Percentiles rank a stretch among this genome's conserved stretches.
Conservation (phyloP, 257 asterid species). For the Nicotiana tomentosiformis region DNA sequence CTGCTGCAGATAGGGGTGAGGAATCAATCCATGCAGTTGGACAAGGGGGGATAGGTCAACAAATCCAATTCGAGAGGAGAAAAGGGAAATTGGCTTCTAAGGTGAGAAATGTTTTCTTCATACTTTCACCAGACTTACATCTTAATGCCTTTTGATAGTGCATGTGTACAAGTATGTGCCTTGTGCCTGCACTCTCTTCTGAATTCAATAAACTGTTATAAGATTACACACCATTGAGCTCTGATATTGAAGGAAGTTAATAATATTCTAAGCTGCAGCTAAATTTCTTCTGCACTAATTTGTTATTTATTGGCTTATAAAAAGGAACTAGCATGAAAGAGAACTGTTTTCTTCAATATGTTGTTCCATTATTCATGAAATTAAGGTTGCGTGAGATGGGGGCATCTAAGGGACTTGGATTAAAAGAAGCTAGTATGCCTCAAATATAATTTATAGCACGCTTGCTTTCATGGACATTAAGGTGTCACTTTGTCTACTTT, state of each 20-base stretch:
- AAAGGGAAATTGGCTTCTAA: slow-evolving; percentile 26
- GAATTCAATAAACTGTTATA: not conserved
- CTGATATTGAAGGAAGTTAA: not conserved
- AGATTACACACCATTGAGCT: not conserved
- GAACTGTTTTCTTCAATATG: not conserved
- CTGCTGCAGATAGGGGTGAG: slow-evolving; percentile 30
- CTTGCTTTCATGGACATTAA: not conserved
- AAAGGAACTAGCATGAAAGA: not conserved
- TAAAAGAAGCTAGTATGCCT: not conserved
- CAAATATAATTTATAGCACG: not conserved
- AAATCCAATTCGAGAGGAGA: slow-evolving; percentile 17
- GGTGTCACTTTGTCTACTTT: not conserved
- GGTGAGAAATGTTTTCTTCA: slow-evolving; percentile 28
- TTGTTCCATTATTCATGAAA: not conserved
- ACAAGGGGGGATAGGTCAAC: slow-evolving; percentile 32
- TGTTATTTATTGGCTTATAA: not conserved
- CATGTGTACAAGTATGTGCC: not conserved
- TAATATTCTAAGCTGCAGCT: not conserved
- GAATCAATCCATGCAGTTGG: slow-evolving; percentile 29
- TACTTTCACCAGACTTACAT: slow-evolving; percentile 2
- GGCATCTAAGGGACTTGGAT: not conserved
- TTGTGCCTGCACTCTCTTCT: not conserved
- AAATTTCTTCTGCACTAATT: not conserved
- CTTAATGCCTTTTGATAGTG: not conserved
- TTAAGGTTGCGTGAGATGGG: not conserved